phyloP scores from a whole-genome alignment of 495 filamentous ascomycete species.

The Penicillium subrubescens region DNA sequence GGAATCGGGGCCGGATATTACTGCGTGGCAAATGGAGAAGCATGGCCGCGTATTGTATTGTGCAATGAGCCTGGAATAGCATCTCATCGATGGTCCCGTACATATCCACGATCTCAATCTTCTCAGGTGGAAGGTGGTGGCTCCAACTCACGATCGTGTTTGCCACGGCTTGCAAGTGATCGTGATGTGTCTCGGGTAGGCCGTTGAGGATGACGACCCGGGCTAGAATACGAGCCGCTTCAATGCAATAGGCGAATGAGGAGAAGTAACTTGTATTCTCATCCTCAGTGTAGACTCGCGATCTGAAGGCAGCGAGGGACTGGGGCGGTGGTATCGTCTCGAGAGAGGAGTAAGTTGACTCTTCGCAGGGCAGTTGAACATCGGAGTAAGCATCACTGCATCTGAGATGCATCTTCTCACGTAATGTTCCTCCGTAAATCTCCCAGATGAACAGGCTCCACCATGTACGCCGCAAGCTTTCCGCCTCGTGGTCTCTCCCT shows the following conservation, averaged over 20 bases:
- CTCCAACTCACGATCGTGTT: constrained; percentile 3
- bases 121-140: neutral
- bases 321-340: neutral
- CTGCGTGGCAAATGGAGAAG: constrained; percentile 1
- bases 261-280: neutral
- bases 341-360: neutral
- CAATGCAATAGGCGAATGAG: constrained; percentile 3
- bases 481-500: neutral
- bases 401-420: neutral
- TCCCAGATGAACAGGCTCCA: constrained; percentile 3
- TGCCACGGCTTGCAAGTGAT: constrained; percentile 3
- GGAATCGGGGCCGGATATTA: constrained; percentile 1
- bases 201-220: neutral
- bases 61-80: constrained; percentile 1
- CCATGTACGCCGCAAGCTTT: constrained; percentile 3
- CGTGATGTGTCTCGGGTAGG: neutral
- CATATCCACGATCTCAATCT: constrained; percentile 5
- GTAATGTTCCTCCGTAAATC: neutral
- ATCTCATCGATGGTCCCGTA: constrained; percentile 2
- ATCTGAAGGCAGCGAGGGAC: neutral
- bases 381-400: neutral
- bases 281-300: neutral
- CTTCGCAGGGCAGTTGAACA: neutral
- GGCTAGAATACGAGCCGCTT: neutral
- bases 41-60: constrained; percentile 3